A percentile compares a stretch with the other conserved stretches of the same genome.
Conservation (phyloP, 23 red algal genomes). For the Cyanidiococcus yangmingshanensis region DNA sequence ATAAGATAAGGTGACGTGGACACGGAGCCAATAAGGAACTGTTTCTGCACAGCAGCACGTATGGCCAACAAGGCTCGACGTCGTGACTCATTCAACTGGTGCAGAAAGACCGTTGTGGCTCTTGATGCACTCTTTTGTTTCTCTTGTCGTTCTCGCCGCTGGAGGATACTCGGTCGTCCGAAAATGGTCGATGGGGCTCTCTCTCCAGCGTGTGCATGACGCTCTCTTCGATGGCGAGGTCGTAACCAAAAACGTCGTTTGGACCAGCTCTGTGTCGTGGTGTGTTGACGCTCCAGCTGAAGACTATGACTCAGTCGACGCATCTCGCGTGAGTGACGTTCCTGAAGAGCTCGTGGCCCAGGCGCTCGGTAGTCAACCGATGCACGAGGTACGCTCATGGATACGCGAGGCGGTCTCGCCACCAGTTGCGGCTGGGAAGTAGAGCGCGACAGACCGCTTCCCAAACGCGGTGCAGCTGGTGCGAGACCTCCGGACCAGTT, state of each 20-base stretch:
- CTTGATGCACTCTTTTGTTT: not conserved
- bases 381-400: not conserved
- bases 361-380: not conserved
- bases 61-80: not conserved
- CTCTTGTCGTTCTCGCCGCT: conserved; percentile 3
- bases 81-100: conserved; percentile 15
- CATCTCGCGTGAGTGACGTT: conserved; percentile 10
- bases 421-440: not conserved
- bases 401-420: not conserved
- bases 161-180: not conserved
- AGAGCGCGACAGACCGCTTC: not conserved
- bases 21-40: conserved; percentile 14
- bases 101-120: not conserved
- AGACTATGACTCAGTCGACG: not conserved
- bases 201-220: not conserved
- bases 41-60: conserved; percentile 3
- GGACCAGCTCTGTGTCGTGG: not conserved
- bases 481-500: no score
- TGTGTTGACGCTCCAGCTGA: not conserved
- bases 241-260: not conserved
- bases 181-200: not conserved
- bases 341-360: not conserved
- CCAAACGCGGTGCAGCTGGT: no score
- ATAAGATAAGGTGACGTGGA: not conserved
- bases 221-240: not conserved